A percentile compares a stretch with the other conserved stretches of the same genome.
Evolutionary conservation across 2,329 filamentous ascomycete genomes (phyloP).

Genomic region (Ceratocystiopsis sp.): DNA sequence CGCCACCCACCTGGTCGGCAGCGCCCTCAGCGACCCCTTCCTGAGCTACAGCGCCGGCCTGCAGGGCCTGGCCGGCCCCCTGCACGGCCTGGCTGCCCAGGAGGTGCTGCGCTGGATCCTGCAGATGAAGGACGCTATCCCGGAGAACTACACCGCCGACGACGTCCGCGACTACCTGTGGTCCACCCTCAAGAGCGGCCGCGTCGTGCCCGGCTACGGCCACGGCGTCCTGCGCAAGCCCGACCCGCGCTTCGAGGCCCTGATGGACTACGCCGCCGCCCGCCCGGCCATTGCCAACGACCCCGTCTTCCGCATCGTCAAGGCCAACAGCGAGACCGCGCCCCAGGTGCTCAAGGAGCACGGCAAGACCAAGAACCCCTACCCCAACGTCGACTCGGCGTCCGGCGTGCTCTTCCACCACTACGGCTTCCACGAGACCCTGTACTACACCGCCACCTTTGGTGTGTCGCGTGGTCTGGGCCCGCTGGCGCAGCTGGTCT

Average conservation of each 20-base stretch:
- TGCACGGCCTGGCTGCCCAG: slow-evolving; percentile 86
- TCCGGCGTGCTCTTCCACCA: slow-evolving; percentile 95
- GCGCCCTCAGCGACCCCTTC: slow-evolving; percentile 86
- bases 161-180: slow-evolving; percentile 85
- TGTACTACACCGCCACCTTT: slow-evolving; percentile 76
- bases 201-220: slow-evolving; percentile 87
- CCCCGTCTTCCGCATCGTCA: slow-evolving; percentile 85
- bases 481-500: slow-evolving; percentile 84
- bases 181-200: slow-evolving; percentile 81
- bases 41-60: slow-evolving; percentile 91
- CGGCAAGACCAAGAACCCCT: slow-evolving; percentile 96
- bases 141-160: slow-evolving; percentile 56
- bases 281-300: slow-evolving; percentile 73
- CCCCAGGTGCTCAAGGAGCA: slow-evolving; percentile 83
- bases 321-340: slow-evolving; percentile 82
- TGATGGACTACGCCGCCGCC: slow-evolving; percentile 86
- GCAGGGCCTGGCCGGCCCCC: slow-evolving; percentile 84
- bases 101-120: slow-evolving; percentile 95
- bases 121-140: slow-evolving; percentile 84
- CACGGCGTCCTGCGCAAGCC: slow-evolving; percentile 94
- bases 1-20: slow-evolving; percentile 85
- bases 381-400: slow-evolving; percentile 88
- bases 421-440: slow-evolving; percentile 91
- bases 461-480: slow-evolving; percentile 59
- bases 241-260: slow-evolving; percentile 85